Evolutionary conservation across 2,329 filamentous ascomycete genomes (phyloP).

Genomic region (Epichloe glyceriae): DNA sequence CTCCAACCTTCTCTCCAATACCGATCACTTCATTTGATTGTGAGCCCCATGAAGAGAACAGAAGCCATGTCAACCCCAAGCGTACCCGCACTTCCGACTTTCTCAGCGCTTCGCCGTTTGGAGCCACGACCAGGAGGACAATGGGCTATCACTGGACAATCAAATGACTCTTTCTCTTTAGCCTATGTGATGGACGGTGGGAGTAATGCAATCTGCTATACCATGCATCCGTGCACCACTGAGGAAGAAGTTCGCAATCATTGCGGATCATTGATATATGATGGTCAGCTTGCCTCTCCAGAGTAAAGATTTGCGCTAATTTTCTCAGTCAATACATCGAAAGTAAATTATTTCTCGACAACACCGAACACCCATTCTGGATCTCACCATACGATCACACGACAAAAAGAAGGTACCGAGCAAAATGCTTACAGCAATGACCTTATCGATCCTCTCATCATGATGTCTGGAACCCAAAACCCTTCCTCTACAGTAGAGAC

Average conservation of each 20-base stretch:
- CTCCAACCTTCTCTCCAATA: not conserved
- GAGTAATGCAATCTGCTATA: constrained; percentile 2
- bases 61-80: not conserved
- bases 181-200: constrained; percentile 6
- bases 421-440: not conserved
- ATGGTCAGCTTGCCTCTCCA: constrained; percentile 2
- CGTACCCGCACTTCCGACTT: constrained; percentile 4
- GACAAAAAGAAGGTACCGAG: not conserved
- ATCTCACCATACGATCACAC: not conserved
- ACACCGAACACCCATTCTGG: not conserved
- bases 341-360: not conserved
- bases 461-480: not conserved
- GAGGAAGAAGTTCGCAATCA: constrained; percentile 5
- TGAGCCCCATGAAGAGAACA: not conserved
- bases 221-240: constrained; percentile 8
- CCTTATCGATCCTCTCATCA: not conserved
- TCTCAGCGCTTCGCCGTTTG: constrained; percentile 7
- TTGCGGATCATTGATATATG: constrained; percentile 7
- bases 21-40: not conserved
- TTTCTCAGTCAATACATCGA: not conserved
- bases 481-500: not conserved
- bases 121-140: constrained; percentile 9
- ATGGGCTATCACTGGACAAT: constrained; percentile 8
- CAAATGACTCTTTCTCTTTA: constrained; percentile 4
- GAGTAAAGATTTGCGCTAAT: not conserved